These are phyloP conservation scores for Fennellomyces sp. DNA, from an alignment of 371 early-diverging fungal genomes.

Conservation along the genomic window DNA sequence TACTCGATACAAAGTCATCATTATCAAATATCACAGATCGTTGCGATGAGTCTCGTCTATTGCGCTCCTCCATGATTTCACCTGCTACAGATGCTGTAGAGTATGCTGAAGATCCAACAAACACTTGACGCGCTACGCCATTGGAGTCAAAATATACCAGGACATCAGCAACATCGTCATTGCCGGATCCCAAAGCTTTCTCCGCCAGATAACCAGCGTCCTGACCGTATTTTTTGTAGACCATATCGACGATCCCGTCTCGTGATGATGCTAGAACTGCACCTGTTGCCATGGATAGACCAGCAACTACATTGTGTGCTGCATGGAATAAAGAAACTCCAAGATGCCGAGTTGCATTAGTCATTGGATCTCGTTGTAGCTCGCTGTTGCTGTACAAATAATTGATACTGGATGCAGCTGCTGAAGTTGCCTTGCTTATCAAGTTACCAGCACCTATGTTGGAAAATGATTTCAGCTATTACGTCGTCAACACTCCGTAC, in stretches of 20 bases:
- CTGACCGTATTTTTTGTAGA: conserved; percentile 39
- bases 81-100: background rate
- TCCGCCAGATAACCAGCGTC: conserved; percentile 42
- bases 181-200: conserved; percentile 28
- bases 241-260: conserved; percentile 29
- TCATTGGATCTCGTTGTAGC: conserved; percentile 21
- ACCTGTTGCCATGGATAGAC: conserved; percentile 34
- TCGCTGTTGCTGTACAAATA: conserved; percentile 14
- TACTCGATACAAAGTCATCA: background rate
- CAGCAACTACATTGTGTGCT: conserved; percentile 30
- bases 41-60: background rate
- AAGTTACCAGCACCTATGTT: conserved; percentile 16
- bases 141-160: conserved; percentile 43
- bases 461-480: background rate
- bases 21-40: background rate
- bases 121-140: conserved; percentile 39
- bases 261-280: conserved; percentile 31
- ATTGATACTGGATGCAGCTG: conserved; percentile 22
- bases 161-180: conserved; percentile 23
- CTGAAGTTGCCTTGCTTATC: conserved; percentile 27
- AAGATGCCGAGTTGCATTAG: conserved; percentile 29
- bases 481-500: background rate
- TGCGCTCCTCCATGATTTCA: background rate
- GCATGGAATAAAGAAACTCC: conserved; percentile 40
- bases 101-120: conserved; percentile 3